phyloP scores from a whole-genome alignment of 2,329 filamentous ascomycete genomes.

The Sordariomycetes sp. region DNA sequence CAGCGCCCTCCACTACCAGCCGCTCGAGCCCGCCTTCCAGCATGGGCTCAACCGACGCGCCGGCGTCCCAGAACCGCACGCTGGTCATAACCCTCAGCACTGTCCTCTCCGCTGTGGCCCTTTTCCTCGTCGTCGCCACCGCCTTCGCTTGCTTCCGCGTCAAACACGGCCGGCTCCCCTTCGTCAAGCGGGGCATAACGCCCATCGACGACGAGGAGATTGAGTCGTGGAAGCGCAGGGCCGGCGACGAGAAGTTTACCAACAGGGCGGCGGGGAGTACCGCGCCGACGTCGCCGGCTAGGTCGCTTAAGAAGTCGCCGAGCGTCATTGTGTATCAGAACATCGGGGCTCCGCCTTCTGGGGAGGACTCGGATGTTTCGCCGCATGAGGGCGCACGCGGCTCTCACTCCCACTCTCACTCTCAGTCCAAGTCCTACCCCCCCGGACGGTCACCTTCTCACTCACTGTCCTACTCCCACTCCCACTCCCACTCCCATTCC shows the following conservation, averaged over 20 bases:
- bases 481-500: slow-evolving; percentile 13
- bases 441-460: not conserved
- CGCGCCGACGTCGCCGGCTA: not conserved
- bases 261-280: slow-evolving; percentile 9
- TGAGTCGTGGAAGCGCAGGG: slow-evolving; percentile 43
- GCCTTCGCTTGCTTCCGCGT: slow-evolving; percentile 22
- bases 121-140: slow-evolving; percentile 16
- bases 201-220: slow-evolving; percentile 55
- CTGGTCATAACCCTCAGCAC: slow-evolving; percentile 38
- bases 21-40: too few species aligned
- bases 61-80: slow-evolving; percentile 18
- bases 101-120: slow-evolving; percentile 28
- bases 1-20: not conserved
- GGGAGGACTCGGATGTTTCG: slow-evolving; percentile 4
- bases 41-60: not conserved
- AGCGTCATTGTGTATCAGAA: slow-evolving; percentile 41
- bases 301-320: slow-evolving; percentile 25
- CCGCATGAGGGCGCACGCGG: slow-evolving; percentile 10
- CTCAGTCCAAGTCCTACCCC: not conserved
- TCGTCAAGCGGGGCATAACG: slow-evolving; percentile 41
- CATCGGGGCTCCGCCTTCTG: slow-evolving; percentile 7
- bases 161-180: slow-evolving; percentile 21
- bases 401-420: slow-evolving; percentile 16
- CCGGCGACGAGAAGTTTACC: slow-evolving; percentile 16
- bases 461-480: slow-evolving; percentile 12